Evolutionary conservation across 139 green algal species (phyloP), one percentile per base, ranked within the genome.

Genomic region (Chlorella vulgaris): DNA sequence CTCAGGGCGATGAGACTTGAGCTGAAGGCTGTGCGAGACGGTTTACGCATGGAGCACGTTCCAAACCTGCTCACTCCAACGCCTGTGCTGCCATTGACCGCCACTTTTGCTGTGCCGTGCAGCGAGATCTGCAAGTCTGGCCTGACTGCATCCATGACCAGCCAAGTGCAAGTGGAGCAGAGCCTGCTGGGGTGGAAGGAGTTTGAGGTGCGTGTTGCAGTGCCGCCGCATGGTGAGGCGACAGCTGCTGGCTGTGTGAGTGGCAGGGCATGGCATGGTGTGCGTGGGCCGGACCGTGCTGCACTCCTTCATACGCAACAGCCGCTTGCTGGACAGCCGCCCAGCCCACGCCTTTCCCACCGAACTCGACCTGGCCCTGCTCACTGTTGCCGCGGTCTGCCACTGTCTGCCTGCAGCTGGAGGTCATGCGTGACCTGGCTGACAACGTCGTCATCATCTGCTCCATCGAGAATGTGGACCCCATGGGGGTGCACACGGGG

Each of bases 401-500:
- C n/a, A n/a, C n/a, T n/a, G n/a, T n/a, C n/a, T n/a, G 89, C 94
- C 40, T 43, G 33, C 29, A 76, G 79, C 85, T 93, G 71, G 95
- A 99, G 91, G 90, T 99, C 39, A 99, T 99, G 97, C 93, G 97
- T 53, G 97, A 99, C 91, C 84, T 99, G 71, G 93, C 91, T 28
- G 97, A 99, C 93, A 99, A 99, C 90, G 92, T 97, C 21, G 93
- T 99, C 83, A 99, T 99, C 86, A 96, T 99, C 80, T 99, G 97
- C 91, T 98, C 95, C 80, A 99, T 99, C 82, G 97, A 99, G 91
- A 99, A 99, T 86, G 93, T 99, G 33, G 97, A 99, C 91, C 96
- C 97, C 82, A 99, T 99, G 97, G 97, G 97, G 63, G 97, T 99
- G 76, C 97, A 99, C 91, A 99, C 97, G 0, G 96, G 91, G 33